Conservation (phyloP, 2,329 filamentous ascomycete species). For the Rasamsonia emersonii region DNA sequence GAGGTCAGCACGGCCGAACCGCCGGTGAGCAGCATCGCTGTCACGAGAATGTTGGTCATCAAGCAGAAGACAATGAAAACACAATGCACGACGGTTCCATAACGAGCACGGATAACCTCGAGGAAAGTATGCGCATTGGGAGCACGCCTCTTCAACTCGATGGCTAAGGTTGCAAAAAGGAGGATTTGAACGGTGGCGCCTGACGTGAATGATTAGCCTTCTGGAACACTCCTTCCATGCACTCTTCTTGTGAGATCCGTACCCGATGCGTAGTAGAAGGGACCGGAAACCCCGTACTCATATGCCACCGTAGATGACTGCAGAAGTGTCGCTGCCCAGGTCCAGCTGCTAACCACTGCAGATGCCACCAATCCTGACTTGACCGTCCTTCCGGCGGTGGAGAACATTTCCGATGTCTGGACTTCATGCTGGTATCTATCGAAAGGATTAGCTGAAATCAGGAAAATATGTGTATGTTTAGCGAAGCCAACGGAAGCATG, state of each 20-base stretch:
- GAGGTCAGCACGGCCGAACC: conserved; percentile 66
- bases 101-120: conserved; percentile 73
- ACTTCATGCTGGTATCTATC: conserved; percentile 58
- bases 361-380: conserved; percentile 83
- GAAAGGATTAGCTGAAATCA: not conserved
- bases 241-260: conserved; percentile 34
- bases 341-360: conserved; percentile 89
- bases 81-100: conserved; percentile 62
- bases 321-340: conserved; percentile 77
- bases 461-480: not conserved
- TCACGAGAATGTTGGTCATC: conserved; percentile 79
- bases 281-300: conserved; percentile 60
- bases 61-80: conserved; percentile 77
- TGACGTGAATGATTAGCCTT: too few relatives aligned
- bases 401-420: conserved; percentile 90
- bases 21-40: conserved; percentile 79
- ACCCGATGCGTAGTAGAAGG: conserved; percentile 59
- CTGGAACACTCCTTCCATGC: too few relatives aligned
- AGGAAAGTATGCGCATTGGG: conserved; percentile 82
- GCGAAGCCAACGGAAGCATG: not conserved
- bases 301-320: conserved; percentile 79
- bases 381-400: conserved; percentile 75
- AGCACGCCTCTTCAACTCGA: conserved; percentile 77
- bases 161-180: conserved; percentile 81
- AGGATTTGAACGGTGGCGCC: conserved; percentile 80